Evolutionary conservation across 1,284 basidiomycete genomes (phyloP), one percentile per base, ranked within the genome.

Genomic region (Vanrija pseudolonga): DNA sequence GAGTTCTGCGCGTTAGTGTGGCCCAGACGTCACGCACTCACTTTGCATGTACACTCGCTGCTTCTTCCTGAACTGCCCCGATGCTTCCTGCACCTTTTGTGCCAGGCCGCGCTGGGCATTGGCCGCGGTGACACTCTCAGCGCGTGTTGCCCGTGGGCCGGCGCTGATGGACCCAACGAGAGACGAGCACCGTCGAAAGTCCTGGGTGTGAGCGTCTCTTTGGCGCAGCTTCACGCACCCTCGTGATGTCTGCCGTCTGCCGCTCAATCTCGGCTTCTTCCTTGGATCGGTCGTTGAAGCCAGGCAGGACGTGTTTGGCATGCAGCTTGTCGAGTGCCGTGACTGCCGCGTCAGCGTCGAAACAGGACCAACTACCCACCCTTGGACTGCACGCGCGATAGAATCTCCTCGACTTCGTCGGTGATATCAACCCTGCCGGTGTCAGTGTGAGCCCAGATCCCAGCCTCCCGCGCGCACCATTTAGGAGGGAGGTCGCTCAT

Each of bases 71-170:
- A 99, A 98, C n/a, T 86, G 80, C 19, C 87, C 88, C 66, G 90
- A 94, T 47, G 94, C 80, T 64, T 93, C 90, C 79, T 98, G 96
- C 11, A 98, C 85, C 70, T 92, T 89, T 22, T 90, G 91, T 19
- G 96, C 96, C 38, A 98, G 83, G 12, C 88, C 94, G 28, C 93
- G 86, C 75, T 98, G 95, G n/a, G 97, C 91, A 71, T 99, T 99
- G 77, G 90, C 87, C 41, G 89, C 88, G 1, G 92, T 86, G 49
- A 88, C 80, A 17, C 80, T 77, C 66, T 88, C 83, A 51, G 89
- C 78, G 51, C 68, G 66, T 22, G 58, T 63, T 6, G 65, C 71
- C n/a, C 60, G 62, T 69, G 79, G 75, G 57, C 76, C 60, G 59
- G 79, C 71, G 63, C 55, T 57, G 47, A 73, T 74, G 45, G 63